Evolutionary conservation across 805 yeast species (phyloP).

Genomic region (Sungouiozyma ichnusensis): DNA sequence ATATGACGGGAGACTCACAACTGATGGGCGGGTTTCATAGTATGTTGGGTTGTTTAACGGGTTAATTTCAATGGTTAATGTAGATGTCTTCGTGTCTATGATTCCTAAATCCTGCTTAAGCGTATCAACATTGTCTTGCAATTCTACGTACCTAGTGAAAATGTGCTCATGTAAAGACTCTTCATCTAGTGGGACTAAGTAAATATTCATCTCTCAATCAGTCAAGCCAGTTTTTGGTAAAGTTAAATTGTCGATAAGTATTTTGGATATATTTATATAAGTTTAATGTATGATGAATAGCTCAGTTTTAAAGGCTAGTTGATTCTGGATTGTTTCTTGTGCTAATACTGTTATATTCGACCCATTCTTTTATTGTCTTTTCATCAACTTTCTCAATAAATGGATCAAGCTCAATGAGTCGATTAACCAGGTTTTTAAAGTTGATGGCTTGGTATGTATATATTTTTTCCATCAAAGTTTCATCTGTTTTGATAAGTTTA

Average conservation of each 20-base stretch:
- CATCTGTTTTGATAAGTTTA: conserved; percentile 10
- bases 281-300: neutral
- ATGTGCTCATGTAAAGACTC: conserved; percentile 24
- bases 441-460: conserved; percentile 24
- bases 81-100: conserved; percentile 6
- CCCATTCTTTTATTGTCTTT: conserved; percentile 24
- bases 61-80: conserved; percentile 17
- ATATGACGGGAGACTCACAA: conserved; percentile 8
- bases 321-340: neutral
- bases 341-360: conserved; percentile 25
- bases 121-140: conserved; percentile 12
- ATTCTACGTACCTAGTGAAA: conserved; percentile 22
- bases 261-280: conserved; percentile 10
- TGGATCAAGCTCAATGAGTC: conserved; percentile 16
- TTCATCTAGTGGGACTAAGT: conserved; percentile 10
- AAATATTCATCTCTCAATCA: conserved; percentile 5
- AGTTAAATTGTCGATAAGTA: neutral
- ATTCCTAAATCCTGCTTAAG: conserved; percentile 29
- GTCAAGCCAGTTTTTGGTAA: too few species aligned
- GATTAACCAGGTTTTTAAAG: conserved; percentile 11
- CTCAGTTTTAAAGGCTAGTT: neutral
- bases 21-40: neutral
- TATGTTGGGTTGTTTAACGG: conserved; percentile 8
- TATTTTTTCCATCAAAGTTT: conserved; percentile 18
- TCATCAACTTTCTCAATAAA: conserved; percentile 23